Evolutionary conservation across 306 rosid genomes (phyloP), one percentile per base, ranked within the genome.

Genomic region (Oxytropis ochrocephala): DNA sequence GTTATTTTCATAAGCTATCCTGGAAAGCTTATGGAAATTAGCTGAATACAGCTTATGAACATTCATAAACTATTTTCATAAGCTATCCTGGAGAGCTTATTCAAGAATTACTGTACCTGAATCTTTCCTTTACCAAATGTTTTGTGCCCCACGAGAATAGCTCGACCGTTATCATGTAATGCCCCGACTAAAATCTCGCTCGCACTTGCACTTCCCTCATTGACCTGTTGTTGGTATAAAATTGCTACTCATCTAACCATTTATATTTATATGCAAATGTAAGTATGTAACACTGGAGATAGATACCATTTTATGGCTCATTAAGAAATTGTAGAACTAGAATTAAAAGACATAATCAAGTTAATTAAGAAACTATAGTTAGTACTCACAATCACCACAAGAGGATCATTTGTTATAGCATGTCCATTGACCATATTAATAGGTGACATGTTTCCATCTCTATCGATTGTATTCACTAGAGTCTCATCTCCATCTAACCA

Each of bases 201-300:
- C 53, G 98, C 97, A 78, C 97, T 94, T 11, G 98, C 98, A 39
- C 98, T 94, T 78, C 97, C 95, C 82, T 94, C 97, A n/a, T 94
- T 94, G 33, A 94, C 97, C 98, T 94, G 76, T 74, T 56, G 53
- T n/a, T 59, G 41, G 12, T 21, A 7, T 46, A 57, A 58, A 53
- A 27, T 7, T 24, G 19, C 18, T 10, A 17, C 4, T 35, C 58
- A 54, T 65, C 48, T 12, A 14, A 12, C 12, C 12, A 33, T 33
- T 44, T 4, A 59, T 67, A 75, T 49, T 18, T 52, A 27, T 33
- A 46, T 48, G 27, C 32, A 72, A 47, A 38, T 53, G 67, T 41
- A 19, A 5, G 14, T 9, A 19, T 52, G 5, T 19, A 52, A 24
- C 11, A 42, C 9, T 14, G 42, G 14, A 64, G 56, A 48, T 38